A percentile compares a stretch with the other conserved stretches of the same genome.
phyloP scores from a whole-genome alignment of 2,329 filamentous ascomycete genomes.

The Xylaria sp. region DNA sequence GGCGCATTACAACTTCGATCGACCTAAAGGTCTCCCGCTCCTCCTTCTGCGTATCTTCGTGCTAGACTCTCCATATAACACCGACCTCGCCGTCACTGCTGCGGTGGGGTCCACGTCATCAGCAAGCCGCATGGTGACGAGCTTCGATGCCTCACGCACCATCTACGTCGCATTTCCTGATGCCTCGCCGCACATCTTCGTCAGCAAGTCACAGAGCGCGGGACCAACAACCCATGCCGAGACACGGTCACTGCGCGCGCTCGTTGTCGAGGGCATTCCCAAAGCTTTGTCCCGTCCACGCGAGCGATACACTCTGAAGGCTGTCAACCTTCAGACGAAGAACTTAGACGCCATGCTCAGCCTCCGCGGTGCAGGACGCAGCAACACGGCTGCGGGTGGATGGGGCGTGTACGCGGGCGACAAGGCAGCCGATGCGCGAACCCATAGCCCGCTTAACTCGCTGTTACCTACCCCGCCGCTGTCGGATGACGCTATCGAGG shows the following conservation, averaged over 20 bases:
- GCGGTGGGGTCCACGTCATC: slow-evolving; percentile 27
- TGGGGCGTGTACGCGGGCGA: slow-evolving; percentile 79
- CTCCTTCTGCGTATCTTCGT: slow-evolving; percentile 82
- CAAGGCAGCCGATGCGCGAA: slow-evolving; percentile 51
- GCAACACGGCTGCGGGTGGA: slow-evolving; percentile 78
- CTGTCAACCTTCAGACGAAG: slow-evolving; percentile 75
- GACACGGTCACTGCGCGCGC: slow-evolving; percentile 71
- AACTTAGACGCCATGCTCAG: slow-evolving; percentile 77
- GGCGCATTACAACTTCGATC: slow-evolving; percentile 82
- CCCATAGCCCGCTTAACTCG: slow-evolving; percentile 66
- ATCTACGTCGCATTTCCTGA: slow-evolving; percentile 87
- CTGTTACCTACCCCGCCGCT: slow-evolving; percentile 61
- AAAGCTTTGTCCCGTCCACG: slow-evolving; percentile 82
- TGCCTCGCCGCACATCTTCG: slow-evolving; percentile 79
- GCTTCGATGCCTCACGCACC: slow-evolving; percentile 73
- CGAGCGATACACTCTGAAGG: slow-evolving; percentile 74
- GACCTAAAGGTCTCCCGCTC: slow-evolving; percentile 75
- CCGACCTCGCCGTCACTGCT: slow-evolving; percentile 59
- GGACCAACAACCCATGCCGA: slow-evolving; percentile 60
- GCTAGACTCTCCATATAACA: slow-evolving; percentile 83
- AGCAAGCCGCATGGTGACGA: slow-evolving; percentile 50
- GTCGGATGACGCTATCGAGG: slow-evolving; percentile 52
- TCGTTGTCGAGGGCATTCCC: slow-evolving; percentile 82
- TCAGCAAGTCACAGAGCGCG: slow-evolving; percentile 63
- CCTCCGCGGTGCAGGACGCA: slow-evolving; percentile 74